Percentiles rank a stretch among this genome's conserved stretches.
Evolutionary conservation across 371 early-diverging fungal genomes (phyloP).

Genomic region (Nematocida sp.): DNA sequence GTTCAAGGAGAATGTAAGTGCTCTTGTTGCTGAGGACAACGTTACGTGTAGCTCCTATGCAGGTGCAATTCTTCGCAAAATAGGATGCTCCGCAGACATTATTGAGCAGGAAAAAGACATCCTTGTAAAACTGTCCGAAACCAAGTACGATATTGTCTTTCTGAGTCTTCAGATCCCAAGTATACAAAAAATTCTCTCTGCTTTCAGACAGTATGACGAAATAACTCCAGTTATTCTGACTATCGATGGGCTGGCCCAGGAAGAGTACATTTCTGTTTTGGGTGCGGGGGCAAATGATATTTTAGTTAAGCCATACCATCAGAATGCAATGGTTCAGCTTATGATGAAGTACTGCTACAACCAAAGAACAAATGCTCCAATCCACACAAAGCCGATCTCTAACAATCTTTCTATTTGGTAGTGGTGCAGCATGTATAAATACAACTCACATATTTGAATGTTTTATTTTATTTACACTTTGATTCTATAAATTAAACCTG

Average conservation of each 20-base stretch:
- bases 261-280: slow-evolving; percentile 48
- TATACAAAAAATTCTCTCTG: slow-evolving; percentile 35
- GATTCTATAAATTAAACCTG: too few species aligned
- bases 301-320: slow-evolving; percentile 61
- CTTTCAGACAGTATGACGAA: slow-evolving; percentile 51
- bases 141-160: slow-evolving; percentile 55
- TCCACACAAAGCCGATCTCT: slow-evolving; percentile 5
- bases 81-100: slow-evolving; percentile 39
- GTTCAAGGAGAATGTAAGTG: slow-evolving; percentile 34
- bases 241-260: slow-evolving; percentile 34
- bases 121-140: slow-evolving; percentile 25
- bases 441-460: not conserved
- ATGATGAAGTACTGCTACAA: slow-evolving; percentile 59
- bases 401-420: slow-evolving; percentile 9
- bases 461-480: not conserved
- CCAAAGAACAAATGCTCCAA: slow-evolving; percentile 2
- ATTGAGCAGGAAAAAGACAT: slow-evolving; percentile 37
- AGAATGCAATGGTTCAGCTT: slow-evolving; percentile 54
- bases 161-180: slow-evolving; percentile 12
- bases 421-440: not conserved
- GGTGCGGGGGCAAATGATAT: slow-evolving; percentile 45
- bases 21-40: slow-evolving; percentile 57
- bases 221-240: slow-evolving; percentile 43
- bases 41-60: slow-evolving; percentile 59
- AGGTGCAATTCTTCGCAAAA: slow-evolving; percentile 53